Base-by-base conservation (phyloP, 371 early-diverging fungal genomes). In the Apophysomyces variabilis region DNA sequence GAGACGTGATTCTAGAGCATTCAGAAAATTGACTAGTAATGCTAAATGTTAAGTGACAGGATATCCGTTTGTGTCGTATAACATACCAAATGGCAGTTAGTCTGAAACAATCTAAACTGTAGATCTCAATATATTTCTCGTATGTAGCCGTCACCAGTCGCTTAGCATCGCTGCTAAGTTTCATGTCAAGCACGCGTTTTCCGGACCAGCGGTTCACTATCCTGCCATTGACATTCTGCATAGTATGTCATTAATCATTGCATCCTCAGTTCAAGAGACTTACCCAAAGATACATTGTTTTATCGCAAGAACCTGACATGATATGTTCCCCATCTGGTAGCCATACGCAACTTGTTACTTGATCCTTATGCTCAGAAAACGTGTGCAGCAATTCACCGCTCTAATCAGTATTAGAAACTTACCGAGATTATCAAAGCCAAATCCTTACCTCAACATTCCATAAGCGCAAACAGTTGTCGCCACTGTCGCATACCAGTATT, bases 281-380 rank as follows among this genome's bases (percentile, higher is more conserved):
- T 66, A 74, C 77, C 94, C 94, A 93, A 13, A 92, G 69, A 44
- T 78, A 74, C 38, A 93, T 83, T 45, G 68, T 71, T 69, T 90
- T 90, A 68, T 93, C 94, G 46, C 84, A 60, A 60, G 89, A 80
- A 7, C 88, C 88, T 1, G 92, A 87, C 8, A 58, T 60, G 38
- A 94, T 80, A 21, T 69, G 72, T 44, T 79, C 57, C 45, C 84
- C 84, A 64, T 86, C 83, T 13, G 90, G 88, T 7, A 91, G 72
- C 92, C 94, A 94, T 32, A 84, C 87, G 65, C 91, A 90, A 9
- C 91, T 77, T 0, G 89, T 87, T 5, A 91, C 86, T 5, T 81
- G 69, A 18, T 92, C 90, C 0, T 65, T 71, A 73, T 92, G 92
- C 12, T 74, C 74, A 14, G 65, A 32, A 62, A 86, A 81, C 0